Base-by-base conservation (phyloP, 148 eudicot species). In the Dysphania ambrosioides region DNA sequence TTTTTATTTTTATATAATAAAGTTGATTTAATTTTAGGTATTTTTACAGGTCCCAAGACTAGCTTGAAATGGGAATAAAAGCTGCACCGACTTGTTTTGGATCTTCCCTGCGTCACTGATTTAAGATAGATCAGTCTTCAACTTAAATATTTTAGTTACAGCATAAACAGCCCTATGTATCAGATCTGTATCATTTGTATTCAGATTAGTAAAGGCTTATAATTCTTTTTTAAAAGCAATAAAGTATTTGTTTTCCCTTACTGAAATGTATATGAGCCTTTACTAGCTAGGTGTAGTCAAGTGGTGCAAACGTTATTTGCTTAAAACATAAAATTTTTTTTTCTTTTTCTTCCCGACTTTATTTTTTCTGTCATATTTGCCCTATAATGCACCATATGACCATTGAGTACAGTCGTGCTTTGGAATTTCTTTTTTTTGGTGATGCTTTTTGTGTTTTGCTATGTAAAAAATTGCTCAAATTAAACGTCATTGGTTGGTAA, bases 11-110 rank as follows among this genome's bases (percentile, higher is more conserved):
- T n/a, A n/a, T n/a, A n/a, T n/a, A n/a, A n/a, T n/a, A n/a, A 60
- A 23, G 0, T 26, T 40, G n/a, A n/a, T 29, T 11, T n/a, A n/a
- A n/a, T n/a, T 49, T 21, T 63, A 30, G 62, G 34, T 32, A 19
- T 8, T 53, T 41, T 34, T 57, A 36, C 81, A 79, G 81, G 81
- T 79, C 27, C 81, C 81, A 58, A 79, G 81, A 79, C 44, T 79
- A 58, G 31, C 73, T 67, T 79, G 73, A 78, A 55, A 31, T 66
- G 73, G 51, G 62, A 63, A 79, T 73, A 72, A 65, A 57, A 64
- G 68, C 73, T 73, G 77, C 81, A 79, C 81, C 81, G 77, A 73
- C 81, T 73, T 40, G 40, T 68, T 73, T 78, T 60, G 77, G 81
- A 66, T 72, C n/a, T 44, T 66, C 35, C 15, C 72, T 61, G 65